phyloP scores from a whole-genome alignment of 2,329 filamentous ascomycete genomes.

The Sclerotinia subarctica region DNA sequence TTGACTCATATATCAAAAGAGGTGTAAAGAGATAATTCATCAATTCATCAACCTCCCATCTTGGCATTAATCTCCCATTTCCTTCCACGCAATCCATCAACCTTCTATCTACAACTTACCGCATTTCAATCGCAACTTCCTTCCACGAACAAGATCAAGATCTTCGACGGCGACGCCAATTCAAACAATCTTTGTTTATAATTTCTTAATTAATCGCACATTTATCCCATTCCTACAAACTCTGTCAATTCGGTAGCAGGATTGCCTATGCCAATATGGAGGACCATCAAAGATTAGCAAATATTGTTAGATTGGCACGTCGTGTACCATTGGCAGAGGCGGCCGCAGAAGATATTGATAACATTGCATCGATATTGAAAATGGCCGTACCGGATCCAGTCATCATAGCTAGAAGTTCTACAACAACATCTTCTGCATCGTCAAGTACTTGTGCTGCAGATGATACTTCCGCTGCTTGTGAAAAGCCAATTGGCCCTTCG shows the following conservation, averaged over 20 bases:
- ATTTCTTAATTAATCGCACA: conserved; percentile 8
- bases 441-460: conserved; percentile 41
- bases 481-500: conserved; percentile 55
- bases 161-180: conserved; percentile 1
- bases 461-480: conserved; percentile 45
- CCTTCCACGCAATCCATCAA: background rate
- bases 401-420: conserved; percentile 28
- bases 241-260: conserved; percentile 19
- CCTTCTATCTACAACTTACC: background rate
- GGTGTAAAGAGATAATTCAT: conserved; percentile 7
- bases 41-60: background rate
- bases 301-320: conserved; percentile 34
- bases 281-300: conserved; percentile 25
- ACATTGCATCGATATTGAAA: conserved; percentile 31
- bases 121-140: conserved; percentile 26
- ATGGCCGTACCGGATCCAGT: conserved; percentile 31
- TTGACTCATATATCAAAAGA: background rate
- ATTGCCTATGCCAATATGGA: conserved; percentile 28
- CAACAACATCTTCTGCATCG: conserved; percentile 29
- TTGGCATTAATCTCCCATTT: conserved; percentile 2
- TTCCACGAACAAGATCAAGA: conserved; percentile 1
- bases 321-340: conserved; percentile 27
- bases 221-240: background rate
- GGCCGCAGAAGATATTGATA: conserved; percentile 25
- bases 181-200: conserved; percentile 1